Conservation (phyloP, 2,329 filamentous ascomycete genomes). For the Parafenestella ontariensis region DNA sequence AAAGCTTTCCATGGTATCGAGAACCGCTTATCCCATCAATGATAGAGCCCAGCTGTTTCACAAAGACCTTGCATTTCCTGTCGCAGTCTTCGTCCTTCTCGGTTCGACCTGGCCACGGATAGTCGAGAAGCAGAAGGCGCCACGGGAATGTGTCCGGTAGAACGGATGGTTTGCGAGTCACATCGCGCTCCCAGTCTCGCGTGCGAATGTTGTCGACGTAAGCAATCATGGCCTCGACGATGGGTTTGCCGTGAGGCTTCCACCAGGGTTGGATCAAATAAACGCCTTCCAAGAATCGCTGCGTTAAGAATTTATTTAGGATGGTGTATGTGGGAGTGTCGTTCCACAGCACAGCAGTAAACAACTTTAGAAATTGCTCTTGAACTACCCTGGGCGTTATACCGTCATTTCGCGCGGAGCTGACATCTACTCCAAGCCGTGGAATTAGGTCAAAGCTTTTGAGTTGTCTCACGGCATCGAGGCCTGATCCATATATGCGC, state of each 20-base stretch:
- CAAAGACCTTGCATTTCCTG: constrained; percentile 23
- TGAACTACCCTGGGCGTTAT: constrained; percentile 23
- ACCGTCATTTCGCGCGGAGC: background rate
- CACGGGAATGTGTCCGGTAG: constrained; percentile 34
- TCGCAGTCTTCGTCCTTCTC: constrained; percentile 6
- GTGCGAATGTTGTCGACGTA: constrained; percentile 29
- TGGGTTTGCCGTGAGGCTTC: constrained; percentile 12
- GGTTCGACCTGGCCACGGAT: constrained; percentile 12
- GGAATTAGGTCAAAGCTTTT: constrained; percentile 1
- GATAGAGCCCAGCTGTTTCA: constrained; percentile 16
- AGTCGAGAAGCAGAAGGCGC: constrained; percentile 36
- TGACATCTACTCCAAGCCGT: background rate
- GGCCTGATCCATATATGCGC: constrained; percentile 21
- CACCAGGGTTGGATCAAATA: constrained; percentile 17
- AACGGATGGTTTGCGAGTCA: constrained; percentile 18
- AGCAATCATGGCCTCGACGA: constrained; percentile 26
- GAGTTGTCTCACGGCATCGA: background rate
- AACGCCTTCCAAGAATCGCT: background rate
- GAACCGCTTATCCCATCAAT: constrained; percentile 19
- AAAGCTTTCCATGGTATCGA: constrained; percentile 26
- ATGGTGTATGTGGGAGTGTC: constrained; percentile 11
- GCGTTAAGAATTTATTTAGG: background rate
- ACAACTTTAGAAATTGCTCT: constrained; percentile 23
- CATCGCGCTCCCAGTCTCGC: constrained; percentile 29
- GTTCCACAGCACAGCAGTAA: constrained; percentile 17